phyloP scores from a whole-genome alignment of 768 basidiomycete species.

The Podaxis pistillaris region DNA sequence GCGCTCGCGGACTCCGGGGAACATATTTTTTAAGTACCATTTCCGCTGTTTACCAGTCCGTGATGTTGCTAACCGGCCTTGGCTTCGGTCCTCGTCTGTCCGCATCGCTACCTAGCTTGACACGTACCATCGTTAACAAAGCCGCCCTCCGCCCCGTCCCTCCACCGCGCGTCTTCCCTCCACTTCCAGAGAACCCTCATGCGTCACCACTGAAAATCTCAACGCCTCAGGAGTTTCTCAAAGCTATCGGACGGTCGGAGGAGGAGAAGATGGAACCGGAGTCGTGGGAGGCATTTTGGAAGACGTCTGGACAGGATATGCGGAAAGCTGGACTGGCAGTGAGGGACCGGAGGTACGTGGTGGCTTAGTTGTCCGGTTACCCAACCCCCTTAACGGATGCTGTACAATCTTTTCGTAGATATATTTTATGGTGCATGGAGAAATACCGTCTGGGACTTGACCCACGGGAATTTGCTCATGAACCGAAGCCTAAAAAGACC shows the following conservation, averaged over 20 bases:
- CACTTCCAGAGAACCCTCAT: not conserved
- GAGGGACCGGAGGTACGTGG: constrained; percentile 66
- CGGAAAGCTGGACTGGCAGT: constrained; percentile 65
- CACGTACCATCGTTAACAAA: constrained; percentile 34
- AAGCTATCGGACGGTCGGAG: constrained; percentile 66
- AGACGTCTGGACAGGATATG: constrained; percentile 51
- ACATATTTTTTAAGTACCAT: not conserved
- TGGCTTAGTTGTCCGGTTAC: not conserved
- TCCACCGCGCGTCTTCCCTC: constrained; percentile 17
- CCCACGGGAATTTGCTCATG: constrained; percentile 62
- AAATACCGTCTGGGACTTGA: constrained; percentile 64
- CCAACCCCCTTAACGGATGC: not conserved
- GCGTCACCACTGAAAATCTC: constrained; percentile 42
- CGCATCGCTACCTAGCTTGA: constrained; percentile 23
- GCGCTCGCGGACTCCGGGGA: not conserved
- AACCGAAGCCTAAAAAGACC: constrained; percentile 68
- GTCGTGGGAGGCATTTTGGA: constrained; percentile 77
- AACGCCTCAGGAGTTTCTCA: constrained; percentile 65
- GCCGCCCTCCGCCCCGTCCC: constrained; percentile 34
- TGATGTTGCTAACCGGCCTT: constrained; percentile 13
- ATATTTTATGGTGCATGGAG: constrained; percentile 83
- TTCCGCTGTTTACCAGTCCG: not conserved
- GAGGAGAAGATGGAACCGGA: constrained; percentile 64
- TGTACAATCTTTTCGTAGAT: constrained; percentile 41
- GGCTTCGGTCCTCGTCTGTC: constrained; percentile 23